phyloP scores from a whole-genome alignment of 2,329 filamentous ascomycete species.

The Oidium heveae region DNA sequence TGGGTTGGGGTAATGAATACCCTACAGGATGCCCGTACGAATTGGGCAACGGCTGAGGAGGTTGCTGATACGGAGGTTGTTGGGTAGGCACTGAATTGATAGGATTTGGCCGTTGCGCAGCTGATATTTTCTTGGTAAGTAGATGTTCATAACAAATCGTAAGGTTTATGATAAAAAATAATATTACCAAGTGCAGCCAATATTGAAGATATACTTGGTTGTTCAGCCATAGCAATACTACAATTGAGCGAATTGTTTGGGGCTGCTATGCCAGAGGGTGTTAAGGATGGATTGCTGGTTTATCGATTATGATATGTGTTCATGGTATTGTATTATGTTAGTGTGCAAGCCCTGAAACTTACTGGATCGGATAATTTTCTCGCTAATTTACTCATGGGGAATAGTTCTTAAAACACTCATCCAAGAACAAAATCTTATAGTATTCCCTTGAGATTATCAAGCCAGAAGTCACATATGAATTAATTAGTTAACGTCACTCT shows the following conservation, averaged over 20 bases:
- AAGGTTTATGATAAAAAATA: background rate
- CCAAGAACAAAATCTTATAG: no score
- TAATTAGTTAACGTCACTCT: no score
- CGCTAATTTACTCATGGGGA: no score
- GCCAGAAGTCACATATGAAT: no score
- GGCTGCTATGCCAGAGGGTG: no score
- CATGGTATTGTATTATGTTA: no score
- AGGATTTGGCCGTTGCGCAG: slow-evolving; percentile 22
- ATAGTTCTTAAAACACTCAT: no score
- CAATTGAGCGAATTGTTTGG: background rate
- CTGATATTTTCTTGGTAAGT: slow-evolving; percentile 12
- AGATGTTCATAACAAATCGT: background rate
- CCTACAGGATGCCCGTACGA: slow-evolving; percentile 16
- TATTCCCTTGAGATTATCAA: no score
- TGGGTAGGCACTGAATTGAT: slow-evolving; percentile 20
- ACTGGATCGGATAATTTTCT: no score
- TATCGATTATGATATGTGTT: no score
- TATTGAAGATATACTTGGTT: slow-evolving; percentile 24
- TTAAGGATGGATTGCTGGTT: no score
- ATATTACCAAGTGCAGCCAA: slow-evolving; percentile 22
- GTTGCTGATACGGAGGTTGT: slow-evolving; percentile 14
- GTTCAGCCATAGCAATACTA: slow-evolving; percentile 18
- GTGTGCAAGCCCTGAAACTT: no score
- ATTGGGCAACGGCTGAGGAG: slow-evolving; percentile 20
- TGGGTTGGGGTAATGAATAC: slow-evolving; percentile 25